Conservation (phyloP, 2,329 filamentous ascomycete genomes). For the Aspergillus ochraceoroseus region DNA sequence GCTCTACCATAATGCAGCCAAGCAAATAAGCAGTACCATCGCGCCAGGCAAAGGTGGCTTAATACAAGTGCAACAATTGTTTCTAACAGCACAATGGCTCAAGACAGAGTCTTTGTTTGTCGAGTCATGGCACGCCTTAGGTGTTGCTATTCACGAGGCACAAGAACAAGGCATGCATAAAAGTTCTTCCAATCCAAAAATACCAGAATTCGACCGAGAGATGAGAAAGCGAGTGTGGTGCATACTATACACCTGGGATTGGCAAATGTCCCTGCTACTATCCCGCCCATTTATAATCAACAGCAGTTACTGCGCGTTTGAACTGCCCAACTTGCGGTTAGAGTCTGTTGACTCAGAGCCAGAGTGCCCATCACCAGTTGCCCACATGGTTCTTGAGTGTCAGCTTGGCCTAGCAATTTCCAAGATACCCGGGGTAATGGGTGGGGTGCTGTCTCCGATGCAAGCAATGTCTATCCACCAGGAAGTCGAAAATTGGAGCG, state of each 20-base stretch:
- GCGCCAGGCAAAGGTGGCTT: constrained; percentile 44
- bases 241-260: constrained; percentile 48
- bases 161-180: constrained; percentile 46
- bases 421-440: constrained; percentile 17
- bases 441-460: constrained; percentile 9
- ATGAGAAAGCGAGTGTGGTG: constrained; percentile 48
- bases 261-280: constrained; percentile 45
- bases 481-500: constrained; percentile 44
- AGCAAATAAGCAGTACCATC: constrained; percentile 43
- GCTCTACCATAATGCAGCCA: constrained; percentile 42
- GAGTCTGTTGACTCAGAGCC: constrained; percentile 27
- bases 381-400: constrained; percentile 43
- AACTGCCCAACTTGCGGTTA: constrained; percentile 41
- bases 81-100: constrained; percentile 46
- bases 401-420: constrained; percentile 35
- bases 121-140: constrained; percentile 48
- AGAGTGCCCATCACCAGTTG: constrained; percentile 43
- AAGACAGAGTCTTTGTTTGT: constrained; percentile 48
- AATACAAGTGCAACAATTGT: constrained; percentile 49
- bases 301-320: constrained; percentile 38
- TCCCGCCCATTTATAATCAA: constrained; percentile 46
- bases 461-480: constrained; percentile 29
- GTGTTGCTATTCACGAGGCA: constrained; percentile 45
- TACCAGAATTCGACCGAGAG: constrained; percentile 47
- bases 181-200: constrained; percentile 30